Percentiles rank a stretch among this genome's conserved stretches.
These are phyloP conservation scores for Obba rivulosa DNA, from an alignment of 768 basidiomycete species.

Conservation along the genomic window DNA sequence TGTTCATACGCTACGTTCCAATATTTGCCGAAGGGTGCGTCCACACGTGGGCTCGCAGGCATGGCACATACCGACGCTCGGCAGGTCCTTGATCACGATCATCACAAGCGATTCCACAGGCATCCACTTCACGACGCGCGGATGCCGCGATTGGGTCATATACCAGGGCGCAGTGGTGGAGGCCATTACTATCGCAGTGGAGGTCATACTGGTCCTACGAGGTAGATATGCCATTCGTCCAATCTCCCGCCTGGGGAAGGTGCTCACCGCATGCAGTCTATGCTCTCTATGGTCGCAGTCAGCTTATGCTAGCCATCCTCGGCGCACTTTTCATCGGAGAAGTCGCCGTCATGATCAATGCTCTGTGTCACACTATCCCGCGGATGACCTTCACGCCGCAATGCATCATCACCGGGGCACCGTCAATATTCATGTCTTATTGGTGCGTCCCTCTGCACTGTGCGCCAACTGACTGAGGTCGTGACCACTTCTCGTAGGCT, in stretches of 20 bases:
- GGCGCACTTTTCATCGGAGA: slow-evolving; percentile 5
- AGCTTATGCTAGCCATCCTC: background rate
- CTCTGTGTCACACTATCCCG: slow-evolving; percentile 2
- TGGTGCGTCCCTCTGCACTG: background rate
- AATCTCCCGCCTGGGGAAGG: background rate
- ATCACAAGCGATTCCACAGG: background rate
- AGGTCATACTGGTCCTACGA: slow-evolving; percentile 7
- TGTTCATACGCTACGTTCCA: slow-evolving; percentile 10
- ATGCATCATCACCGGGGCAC: slow-evolving; percentile 7
- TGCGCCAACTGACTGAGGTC: background rate
- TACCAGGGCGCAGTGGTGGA: slow-evolving; percentile 1
- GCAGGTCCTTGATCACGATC: slow-evolving; percentile 1
- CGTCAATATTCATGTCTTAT: slow-evolving; percentile 2
- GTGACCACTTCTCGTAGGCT: background rate
- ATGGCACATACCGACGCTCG: too few relatives aligned
- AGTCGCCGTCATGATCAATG: slow-evolving; percentile 3
- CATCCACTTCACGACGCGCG: background rate
- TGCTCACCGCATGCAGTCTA: background rate
- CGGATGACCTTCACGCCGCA: slow-evolving; percentile 3
- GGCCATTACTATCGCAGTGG: slow-evolving; percentile 5
- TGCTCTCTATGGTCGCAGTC: slow-evolving; percentile 8
- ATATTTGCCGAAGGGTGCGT: too few relatives aligned
- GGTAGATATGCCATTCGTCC: background rate
- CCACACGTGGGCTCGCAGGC: too few relatives aligned
- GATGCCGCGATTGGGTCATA: slow-evolving; percentile 6